A percentile compares a stretch with the other conserved stretches of the same genome.
These are phyloP conservation scores for Phytophthora sp. DNA, from an alignment of 352 stramenopile genomes.

Conservation along the genomic window DNA sequence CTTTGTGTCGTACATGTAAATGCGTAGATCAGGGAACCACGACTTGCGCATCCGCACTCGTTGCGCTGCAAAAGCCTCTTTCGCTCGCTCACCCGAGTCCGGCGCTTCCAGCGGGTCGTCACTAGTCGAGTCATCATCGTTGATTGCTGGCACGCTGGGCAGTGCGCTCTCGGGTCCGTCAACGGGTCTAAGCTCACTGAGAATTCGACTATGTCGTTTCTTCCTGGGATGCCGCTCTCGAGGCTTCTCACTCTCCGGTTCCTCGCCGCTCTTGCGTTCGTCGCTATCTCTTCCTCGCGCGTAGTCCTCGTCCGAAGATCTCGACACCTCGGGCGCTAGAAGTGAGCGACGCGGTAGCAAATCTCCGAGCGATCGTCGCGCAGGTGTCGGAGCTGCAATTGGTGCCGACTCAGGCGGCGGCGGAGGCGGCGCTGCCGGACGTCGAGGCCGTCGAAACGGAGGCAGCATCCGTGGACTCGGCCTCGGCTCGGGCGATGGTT, in stretches of 20 bases:
- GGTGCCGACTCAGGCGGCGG: neutral
- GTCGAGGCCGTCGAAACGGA: constrained; percentile 22
- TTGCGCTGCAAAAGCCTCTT: constrained; percentile 56
- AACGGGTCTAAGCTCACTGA: constrained; percentile 42
- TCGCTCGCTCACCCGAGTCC: constrained; percentile 30
- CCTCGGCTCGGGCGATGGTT: constrained; percentile 7
- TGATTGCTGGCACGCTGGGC: constrained; percentile 11
- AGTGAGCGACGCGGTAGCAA: constrained; percentile 40
- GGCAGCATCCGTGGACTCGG: constrained; percentile 13
- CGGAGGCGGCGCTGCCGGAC: constrained; percentile 20
- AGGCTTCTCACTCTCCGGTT: constrained; percentile 9
- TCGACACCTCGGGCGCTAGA: constrained; percentile 25
- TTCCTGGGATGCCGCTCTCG: constrained; percentile 14
- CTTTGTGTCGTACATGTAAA: constrained; percentile 79
- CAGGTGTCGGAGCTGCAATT: neutral
- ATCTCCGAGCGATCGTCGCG: constrained; percentile 29
- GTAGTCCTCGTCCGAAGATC: constrained; percentile 15
- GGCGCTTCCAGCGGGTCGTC: constrained; percentile 25
- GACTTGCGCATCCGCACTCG: constrained; percentile 52
- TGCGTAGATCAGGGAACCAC: constrained; percentile 52
- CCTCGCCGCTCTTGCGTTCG: constrained; percentile 25
- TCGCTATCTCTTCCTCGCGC: constrained; percentile 31
- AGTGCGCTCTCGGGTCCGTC: constrained; percentile 19
- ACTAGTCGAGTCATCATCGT: constrained; percentile 22
- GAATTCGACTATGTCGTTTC: constrained; percentile 40